These are phyloP conservation scores for Beauveria sp. DNA, from an alignment of 2,329 filamentous ascomycete genomes.

Conservation along the genomic window DNA sequence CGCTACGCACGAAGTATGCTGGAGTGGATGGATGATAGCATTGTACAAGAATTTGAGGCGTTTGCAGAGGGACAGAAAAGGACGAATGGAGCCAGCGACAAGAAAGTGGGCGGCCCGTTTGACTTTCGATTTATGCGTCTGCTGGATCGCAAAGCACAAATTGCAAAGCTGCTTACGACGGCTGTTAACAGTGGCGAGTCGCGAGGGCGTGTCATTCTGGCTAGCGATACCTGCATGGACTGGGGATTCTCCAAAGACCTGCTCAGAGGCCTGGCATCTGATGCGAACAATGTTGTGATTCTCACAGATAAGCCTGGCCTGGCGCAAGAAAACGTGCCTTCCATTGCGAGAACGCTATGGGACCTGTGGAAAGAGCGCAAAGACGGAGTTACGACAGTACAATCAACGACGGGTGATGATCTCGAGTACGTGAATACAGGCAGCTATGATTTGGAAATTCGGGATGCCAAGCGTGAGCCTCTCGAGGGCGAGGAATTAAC, in stretches of 20 bases:
- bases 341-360: conserved; percentile 70
- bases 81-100: conserved; percentile 38
- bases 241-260: conserved; percentile 92
- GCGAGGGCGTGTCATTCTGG: conserved; percentile 69
- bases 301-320: conserved; percentile 67
- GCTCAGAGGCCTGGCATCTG: conserved; percentile 64
- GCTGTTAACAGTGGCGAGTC: conserved; percentile 33
- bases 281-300: conserved; percentile 76
- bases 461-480: conserved; percentile 53
- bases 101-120: conserved; percentile 64
- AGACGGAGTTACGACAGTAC: conserved; percentile 55
- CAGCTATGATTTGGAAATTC: conserved; percentile 54
- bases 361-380: conserved; percentile 66
- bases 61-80: conserved; percentile 46
- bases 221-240: conserved; percentile 81
- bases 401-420: conserved; percentile 44
- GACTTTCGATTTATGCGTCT: conserved; percentile 82
- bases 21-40: conserved; percentile 98
- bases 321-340: conserved; percentile 35
- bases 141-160: conserved; percentile 72
- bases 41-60: conserved; percentile 85
- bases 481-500: conserved; percentile 69
- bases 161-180: conserved; percentile 59
- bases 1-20: conserved; percentile 90
- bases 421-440: conserved; percentile 61